A percentile compares a stretch with the other conserved stretches of the same genome.
These are phyloP conservation scores for Arctostaphylos glauca DNA, from an alignment of 148 eudicot species.

Conservation along the genomic window DNA sequence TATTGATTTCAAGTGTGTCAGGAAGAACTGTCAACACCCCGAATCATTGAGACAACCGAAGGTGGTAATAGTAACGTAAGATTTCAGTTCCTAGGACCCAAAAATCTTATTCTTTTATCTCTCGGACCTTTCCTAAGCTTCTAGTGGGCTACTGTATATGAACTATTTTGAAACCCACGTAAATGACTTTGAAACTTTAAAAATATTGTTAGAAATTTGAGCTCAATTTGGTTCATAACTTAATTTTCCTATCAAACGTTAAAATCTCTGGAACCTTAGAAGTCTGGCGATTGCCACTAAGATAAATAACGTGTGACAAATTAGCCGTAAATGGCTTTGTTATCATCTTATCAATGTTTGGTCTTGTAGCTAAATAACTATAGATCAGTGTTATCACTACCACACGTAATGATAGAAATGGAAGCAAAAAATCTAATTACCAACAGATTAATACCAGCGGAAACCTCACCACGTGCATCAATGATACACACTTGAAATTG, in stretches of 20 bases:
- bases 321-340: background rate
- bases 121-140: background rate
- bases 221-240: background rate
- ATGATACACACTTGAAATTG: background rate
- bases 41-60: background rate
- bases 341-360: background rate
- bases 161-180: background rate
- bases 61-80: background rate
- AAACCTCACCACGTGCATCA: background rate
- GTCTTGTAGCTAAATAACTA: background rate
- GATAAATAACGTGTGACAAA: background rate
- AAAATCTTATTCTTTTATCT: background rate
- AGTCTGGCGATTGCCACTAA: background rate
- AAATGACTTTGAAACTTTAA: background rate
- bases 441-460: background rate
- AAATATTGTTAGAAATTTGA: background rate
- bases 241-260: background rate
- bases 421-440: background rate
- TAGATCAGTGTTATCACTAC: background rate
- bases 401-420: background rate
- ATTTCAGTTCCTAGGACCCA: background rate
- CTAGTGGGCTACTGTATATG: background rate
- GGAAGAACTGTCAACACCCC: background rate
- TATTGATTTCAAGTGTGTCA: background rate
- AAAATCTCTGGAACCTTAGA: background rate